Conservation (phyloP, 257 asterid genomes). For the Solanum chilense region DNA sequence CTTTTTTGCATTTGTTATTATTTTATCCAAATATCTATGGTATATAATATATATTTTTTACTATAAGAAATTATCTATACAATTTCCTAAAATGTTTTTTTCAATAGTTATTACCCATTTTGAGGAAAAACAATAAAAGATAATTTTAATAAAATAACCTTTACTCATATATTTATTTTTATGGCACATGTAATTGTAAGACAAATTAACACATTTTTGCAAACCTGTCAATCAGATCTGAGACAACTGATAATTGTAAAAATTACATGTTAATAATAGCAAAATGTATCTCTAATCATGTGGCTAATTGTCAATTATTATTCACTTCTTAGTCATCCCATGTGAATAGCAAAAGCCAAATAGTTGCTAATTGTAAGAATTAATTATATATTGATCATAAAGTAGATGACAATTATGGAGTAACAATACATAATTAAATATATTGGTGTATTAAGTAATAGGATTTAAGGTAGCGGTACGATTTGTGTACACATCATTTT, state of each 20-base stretch:
- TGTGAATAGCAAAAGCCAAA: background rate
- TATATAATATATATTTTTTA: background rate
- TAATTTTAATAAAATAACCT: background rate
- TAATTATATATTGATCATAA: background rate
- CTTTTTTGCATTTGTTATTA: background rate
- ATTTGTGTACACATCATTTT: fast-evolving
- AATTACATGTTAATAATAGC: background rate
- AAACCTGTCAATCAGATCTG: background rate
- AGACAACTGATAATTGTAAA: background rate
- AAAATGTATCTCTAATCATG: background rate
- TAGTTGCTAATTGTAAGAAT: background rate
- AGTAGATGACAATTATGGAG: background rate
- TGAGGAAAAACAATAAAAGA: background rate
- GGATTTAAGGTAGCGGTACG: fast-evolving
- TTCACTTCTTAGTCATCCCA: conserved; percentile 3
- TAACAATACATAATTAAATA: background rate
- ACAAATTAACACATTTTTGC: background rate
- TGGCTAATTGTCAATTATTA: conserved; percentile 1
- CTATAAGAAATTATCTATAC: background rate
- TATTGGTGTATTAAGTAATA: background rate
- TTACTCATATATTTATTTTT: background rate
- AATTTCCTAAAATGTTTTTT: background rate
- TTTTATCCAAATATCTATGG: background rate
- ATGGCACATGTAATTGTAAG: background rate
- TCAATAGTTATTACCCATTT: background rate